Evolutionary conservation across 2,329 filamentous ascomycete genomes (phyloP).

Genomic region (Colletotrichum sublineola): DNA sequence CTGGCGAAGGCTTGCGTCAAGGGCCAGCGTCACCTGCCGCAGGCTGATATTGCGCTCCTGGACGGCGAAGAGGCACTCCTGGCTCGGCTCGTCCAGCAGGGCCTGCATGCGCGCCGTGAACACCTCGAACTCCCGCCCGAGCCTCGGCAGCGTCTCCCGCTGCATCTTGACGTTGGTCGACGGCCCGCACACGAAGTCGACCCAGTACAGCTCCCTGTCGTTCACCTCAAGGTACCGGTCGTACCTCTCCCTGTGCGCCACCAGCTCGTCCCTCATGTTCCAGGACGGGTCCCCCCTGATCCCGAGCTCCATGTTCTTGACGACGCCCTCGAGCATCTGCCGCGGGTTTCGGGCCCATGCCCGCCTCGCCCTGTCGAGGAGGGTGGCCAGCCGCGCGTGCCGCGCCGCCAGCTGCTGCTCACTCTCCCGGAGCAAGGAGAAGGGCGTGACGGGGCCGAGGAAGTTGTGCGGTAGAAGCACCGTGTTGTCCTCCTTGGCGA

Average conservation of each 20-base stretch:
- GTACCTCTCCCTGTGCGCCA: slow-evolving; percentile 5
- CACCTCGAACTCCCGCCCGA: slow-evolving; percentile 44
- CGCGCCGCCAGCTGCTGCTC: slow-evolving; percentile 48
- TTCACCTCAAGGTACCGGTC: slow-evolving; percentile 5
- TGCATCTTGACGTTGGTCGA: slow-evolving; percentile 46
- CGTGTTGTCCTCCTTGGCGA: slow-evolving; percentile 29
- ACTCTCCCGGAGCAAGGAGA: slow-evolving; percentile 45
- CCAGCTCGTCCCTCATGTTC: slow-evolving; percentile 28
- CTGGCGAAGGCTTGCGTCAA: slow-evolving; percentile 15
- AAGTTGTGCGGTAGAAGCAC: slow-evolving; percentile 49
- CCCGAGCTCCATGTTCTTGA: slow-evolving; percentile 38
- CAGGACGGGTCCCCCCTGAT: slow-evolving; percentile 2
- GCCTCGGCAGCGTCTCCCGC: slow-evolving; percentile 36
- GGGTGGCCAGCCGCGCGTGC: slow-evolving; percentile 43
- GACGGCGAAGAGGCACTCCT: slow-evolving; percentile 45
- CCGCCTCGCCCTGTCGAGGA: slow-evolving; percentile 46
- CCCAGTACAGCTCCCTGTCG: slow-evolving; percentile 36
- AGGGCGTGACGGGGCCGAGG: slow-evolving; percentile 47
- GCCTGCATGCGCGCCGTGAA: slow-evolving; percentile 51
- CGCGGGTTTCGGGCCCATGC: slow-evolving; percentile 47
- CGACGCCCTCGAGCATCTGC: slow-evolving; percentile 46
- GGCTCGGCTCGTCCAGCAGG: slow-evolving; percentile 49
- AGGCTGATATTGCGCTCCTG: neutral
- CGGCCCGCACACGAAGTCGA: slow-evolving; percentile 31
- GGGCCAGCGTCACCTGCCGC: slow-evolving; percentile 1